These are phyloP conservation scores for Xylariaceae sp. DNA, from an alignment of 2,329 filamentous ascomycete genomes.

Conservation along the genomic window DNA sequence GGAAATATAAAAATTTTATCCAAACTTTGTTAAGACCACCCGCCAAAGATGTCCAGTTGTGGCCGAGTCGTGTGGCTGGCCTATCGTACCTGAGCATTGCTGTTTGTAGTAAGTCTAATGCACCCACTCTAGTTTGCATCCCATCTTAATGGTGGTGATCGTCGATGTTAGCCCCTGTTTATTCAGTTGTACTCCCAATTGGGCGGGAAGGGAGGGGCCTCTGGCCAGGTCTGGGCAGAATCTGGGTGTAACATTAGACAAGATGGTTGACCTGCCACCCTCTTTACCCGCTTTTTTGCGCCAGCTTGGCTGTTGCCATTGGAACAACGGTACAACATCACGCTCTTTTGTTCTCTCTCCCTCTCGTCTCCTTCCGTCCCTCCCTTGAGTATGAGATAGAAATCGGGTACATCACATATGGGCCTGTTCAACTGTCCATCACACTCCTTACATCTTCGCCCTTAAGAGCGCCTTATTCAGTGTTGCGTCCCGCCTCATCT, in stretches of 20 bases:
- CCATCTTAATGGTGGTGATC: background rate
- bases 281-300: constrained; percentile 24
- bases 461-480: background rate
- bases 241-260: no score
- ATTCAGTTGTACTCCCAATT: constrained; percentile 5
- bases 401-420: background rate
- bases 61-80: no score
- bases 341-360: constrained; percentile 6
- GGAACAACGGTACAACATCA: constrained; percentile 9
- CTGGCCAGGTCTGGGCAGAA: no score
- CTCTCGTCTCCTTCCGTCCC: constrained; percentile 6
- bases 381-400: constrained; percentile 1
- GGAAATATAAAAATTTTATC: no score
- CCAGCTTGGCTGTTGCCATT: constrained; percentile 13
- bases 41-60: no score
- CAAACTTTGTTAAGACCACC: no score
- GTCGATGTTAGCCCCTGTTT: background rate
- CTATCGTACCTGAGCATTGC: no score
- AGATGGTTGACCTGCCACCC: constrained; percentile 30
- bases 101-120: constrained; percentile 2
- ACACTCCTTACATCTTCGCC: constrained; percentile 8
- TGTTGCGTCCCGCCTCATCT: background rate
- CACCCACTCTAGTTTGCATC: constrained; percentile 2
- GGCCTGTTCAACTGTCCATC: background rate
- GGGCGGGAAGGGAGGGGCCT: no score